A percentile compares a stretch with the other conserved stretches of the same genome.
Evolutionary conservation across 129 eudicot genomes (phyloP).

Genomic region (Mikania micrantha): DNA sequence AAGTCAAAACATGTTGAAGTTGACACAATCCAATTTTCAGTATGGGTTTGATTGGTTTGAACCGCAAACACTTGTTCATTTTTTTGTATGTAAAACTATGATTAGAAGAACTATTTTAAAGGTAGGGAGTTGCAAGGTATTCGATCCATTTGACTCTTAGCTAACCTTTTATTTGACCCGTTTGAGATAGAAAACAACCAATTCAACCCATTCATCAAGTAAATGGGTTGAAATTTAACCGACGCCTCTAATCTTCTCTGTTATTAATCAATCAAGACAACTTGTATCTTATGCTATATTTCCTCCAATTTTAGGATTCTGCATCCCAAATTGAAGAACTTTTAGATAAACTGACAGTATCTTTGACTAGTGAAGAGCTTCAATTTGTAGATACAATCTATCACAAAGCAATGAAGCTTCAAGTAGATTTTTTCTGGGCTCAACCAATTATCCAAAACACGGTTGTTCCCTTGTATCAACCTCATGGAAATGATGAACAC

Average conservation of each 20-base stretch:
- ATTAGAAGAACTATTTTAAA: background rate
- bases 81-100: background rate
- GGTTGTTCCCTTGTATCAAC: conserved; percentile 39
- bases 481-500: conserved; percentile 23
- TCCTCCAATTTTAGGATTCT: conserved; percentile 32
- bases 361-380: conserved; percentile 57
- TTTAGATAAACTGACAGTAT: conserved; percentile 45
- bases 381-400: conserved; percentile 46
- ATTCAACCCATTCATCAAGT: background rate
- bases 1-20: background rate
- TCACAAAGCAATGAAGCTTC: conserved; percentile 53
- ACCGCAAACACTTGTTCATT: background rate
- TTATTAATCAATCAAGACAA: background rate
- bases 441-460: conserved; percentile 37
- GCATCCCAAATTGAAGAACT: conserved; percentile 54
- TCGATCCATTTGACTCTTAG: background rate
- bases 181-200: background rate
- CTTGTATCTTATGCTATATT: conserved; percentile 1
- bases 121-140: background rate
- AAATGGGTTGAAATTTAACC: background rate
- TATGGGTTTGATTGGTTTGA: background rate
- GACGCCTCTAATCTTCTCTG: background rate
- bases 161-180: background rate
- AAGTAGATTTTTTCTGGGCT: conserved; percentile 46
- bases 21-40: background rate